Evolutionary conservation across 2,329 filamentous ascomycete species (phyloP), one percentile per base, ranked within the genome.

Genomic region (Cytospora leucostoma): DNA sequence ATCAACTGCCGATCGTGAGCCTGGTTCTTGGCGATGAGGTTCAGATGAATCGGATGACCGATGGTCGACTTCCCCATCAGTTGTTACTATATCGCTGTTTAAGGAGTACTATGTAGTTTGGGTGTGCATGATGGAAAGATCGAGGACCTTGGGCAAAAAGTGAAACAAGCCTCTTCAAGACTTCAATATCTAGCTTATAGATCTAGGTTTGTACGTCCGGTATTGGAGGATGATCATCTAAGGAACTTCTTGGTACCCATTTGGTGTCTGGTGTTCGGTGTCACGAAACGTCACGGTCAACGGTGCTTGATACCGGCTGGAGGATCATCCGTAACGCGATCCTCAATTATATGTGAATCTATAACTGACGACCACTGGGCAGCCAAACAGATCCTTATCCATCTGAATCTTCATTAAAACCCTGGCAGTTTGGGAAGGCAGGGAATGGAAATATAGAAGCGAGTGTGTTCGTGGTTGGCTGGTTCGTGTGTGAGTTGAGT

Each of bases 1-100:
- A 65, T 63, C 60, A 50, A 44, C 60, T 60, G 51, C 49, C 59
- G 59, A 61, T 61, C 59, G 59, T 54, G 58, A 55, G 27, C 58
- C 49, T 55, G 58, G 51, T 40, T 44, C 17, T 51, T 52, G 54
- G 37, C 32, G 47, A 61, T 12, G 7, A 19, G 44, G 4, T 47
- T 7, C 2, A 38, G 58, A 37, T 61, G 37, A 33, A 51, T 55
- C 44, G 44, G 27, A 51, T 13, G 17, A 40, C 21, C 10, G 34
- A 40, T 44, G 57, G 34, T 34, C 47, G 32, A 61, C 47, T 61
- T 38, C 50, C 47, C 37, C 50, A 55, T 47, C 54, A 38, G 37
- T 33, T 61, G 38, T 49, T n/a, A 38, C 17, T 44, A 8, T n/a
- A n/a, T 44, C 8, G 40, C n/a, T 44, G 40, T 44, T 19, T 44